These are phyloP conservation scores for Desmodesmus armatus DNA, from an alignment of 139 green algal genomes.

Conservation along the genomic window DNA sequence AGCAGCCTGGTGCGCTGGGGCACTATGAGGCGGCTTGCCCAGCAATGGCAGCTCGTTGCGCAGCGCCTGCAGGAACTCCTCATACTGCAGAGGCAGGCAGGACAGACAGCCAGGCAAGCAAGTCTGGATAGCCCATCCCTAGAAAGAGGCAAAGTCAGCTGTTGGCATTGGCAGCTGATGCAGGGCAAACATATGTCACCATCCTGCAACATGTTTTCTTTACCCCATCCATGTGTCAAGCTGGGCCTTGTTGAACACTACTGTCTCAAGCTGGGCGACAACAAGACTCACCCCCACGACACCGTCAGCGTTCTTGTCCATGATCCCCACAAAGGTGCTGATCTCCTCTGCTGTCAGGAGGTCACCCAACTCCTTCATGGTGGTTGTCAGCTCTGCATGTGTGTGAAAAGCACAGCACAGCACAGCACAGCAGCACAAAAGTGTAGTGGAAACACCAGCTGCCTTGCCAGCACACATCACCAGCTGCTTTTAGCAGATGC, in stretches of 20 bases:
- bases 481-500: not conserved
- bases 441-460: not conserved
- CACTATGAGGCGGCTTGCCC: not conserved
- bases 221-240: too few relatives aligned
- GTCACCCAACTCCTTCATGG: constrained; percentile 65
- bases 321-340: constrained; percentile 55
- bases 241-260: not conserved
- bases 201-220: too few relatives aligned
- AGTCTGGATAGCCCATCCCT: not conserved
- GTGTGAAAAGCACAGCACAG: not conserved
- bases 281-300: constrained; percentile 61
- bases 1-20: not conserved
- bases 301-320: constrained; percentile 70
- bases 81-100: constrained; percentile 48
- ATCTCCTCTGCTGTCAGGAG: constrained; percentile 69
- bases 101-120: not conserved
- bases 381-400: constrained; percentile 44
- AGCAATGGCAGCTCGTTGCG: constrained; percentile 30
- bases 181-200: not conserved
- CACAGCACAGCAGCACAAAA: not conserved
- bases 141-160: not conserved
- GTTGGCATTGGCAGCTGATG: not conserved
- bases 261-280: not conserved
- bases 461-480: not conserved
- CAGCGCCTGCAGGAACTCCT: constrained; percentile 62